phyloP scores from a whole-genome alignment of 1,284 basidiomycete species.

The Quambalaria eucalypti region DNA sequence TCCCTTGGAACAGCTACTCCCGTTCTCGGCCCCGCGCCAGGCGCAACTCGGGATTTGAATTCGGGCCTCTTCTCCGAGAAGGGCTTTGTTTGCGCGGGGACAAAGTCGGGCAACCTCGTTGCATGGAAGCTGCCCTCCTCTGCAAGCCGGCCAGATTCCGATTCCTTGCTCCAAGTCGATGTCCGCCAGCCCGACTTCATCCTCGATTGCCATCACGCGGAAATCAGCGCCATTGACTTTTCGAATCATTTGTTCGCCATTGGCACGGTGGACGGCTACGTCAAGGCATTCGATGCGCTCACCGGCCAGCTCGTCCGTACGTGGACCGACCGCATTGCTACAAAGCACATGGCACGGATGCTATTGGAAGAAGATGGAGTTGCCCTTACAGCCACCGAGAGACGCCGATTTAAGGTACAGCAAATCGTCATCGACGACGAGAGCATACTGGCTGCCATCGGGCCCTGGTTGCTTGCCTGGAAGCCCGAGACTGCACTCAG shows the following conservation, averaged over 20 bases:
- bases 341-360: conserved; percentile 55
- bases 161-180: background rate
- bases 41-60: background rate
- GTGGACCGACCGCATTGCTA: conserved; percentile 41
- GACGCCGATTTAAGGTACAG: conserved; percentile 53
- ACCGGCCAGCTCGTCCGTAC: conserved; percentile 49
- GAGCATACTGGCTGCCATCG: conserved; percentile 58
- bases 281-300: conserved; percentile 61
- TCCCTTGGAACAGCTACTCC: too few relatives aligned
- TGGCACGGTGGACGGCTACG: conserved; percentile 54
- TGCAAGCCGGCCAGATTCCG: background rate
- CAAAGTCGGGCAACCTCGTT: conserved; percentile 27
- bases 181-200: background rate
- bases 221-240: conserved; percentile 31
- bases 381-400: conserved; percentile 49
- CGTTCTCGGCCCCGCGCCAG: background rate
- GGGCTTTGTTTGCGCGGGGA: conserved; percentile 38
- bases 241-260: conserved; percentile 22
- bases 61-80: conserved; percentile 25
- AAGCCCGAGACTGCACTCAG: conserved; percentile 51
- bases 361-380: conserved; percentile 37
- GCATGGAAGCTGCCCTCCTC: conserved; percentile 19
- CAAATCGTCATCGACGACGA: conserved; percentile 62
- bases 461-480: conserved; percentile 62
- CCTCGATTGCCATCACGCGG: conserved; percentile 25